Evolutionary conservation across 345 rosid species (phyloP).

Genomic region (Brassica juncea): DNA sequence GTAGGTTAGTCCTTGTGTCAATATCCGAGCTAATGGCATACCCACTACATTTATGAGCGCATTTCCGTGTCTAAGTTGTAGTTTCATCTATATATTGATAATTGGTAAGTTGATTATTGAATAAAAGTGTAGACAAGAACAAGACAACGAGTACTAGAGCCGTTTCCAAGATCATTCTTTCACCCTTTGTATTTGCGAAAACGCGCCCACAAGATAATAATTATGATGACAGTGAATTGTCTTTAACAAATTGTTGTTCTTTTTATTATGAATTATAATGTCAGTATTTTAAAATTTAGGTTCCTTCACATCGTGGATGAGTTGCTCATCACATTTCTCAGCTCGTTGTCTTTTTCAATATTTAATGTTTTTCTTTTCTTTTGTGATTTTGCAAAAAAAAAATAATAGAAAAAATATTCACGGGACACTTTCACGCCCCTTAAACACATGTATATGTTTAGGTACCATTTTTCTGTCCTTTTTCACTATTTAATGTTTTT

Average conservation of each 20-base stretch:
- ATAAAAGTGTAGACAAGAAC: conserved; percentile 32
- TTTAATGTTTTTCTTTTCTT: not conserved
- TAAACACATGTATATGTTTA: conserved; percentile 10
- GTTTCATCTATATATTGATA: not conserved
- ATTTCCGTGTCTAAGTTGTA: not conserved
- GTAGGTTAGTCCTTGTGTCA: not conserved
- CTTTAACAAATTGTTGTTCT: not conserved
- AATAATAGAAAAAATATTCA: conserved; percentile 11
- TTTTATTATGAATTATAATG: not conserved
- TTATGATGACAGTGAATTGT: not conserved
- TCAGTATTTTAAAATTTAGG: conserved; percentile 20
- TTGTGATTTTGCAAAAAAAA: conserved; percentile 10
- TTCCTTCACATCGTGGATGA: conserved; percentile 40
- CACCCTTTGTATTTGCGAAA: conserved; percentile 29
- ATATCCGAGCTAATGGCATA: conserved; percentile 15
- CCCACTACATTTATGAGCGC: conserved; percentile 18
- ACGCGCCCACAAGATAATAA: conserved; percentile 36
- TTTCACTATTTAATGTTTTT: conserved; percentile 14
- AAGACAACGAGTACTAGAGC: conserved; percentile 35
- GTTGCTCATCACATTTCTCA: conserved; percentile 35
- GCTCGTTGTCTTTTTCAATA: conserved; percentile 28
- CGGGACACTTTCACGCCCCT: conserved; percentile 21
- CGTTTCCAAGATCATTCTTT: conserved; percentile 28
- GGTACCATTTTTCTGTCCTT: conserved; percentile 25
- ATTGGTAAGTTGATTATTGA: conserved; percentile 19